Evolutionary conservation across 257 asterid genomes (phyloP), one percentile per base, ranked within the genome.

Genomic region (Cinchona pubescens): DNA sequence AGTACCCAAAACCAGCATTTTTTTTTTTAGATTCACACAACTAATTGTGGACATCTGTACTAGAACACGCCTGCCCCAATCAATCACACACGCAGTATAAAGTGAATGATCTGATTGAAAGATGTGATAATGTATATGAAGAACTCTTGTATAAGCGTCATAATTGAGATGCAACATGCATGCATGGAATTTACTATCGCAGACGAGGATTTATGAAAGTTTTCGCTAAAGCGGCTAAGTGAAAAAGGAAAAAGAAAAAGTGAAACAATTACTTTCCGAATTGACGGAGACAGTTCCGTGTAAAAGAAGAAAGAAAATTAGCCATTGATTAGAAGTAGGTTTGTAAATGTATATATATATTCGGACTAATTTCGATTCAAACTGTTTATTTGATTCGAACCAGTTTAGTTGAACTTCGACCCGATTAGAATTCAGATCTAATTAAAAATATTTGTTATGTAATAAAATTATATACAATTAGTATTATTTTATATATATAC

Each of bases 31-130:
- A 19, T 69, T 69, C 16, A 30, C 45, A 69, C 51, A 12, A 53
- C 49, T 0, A 51, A 23, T 35, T 53, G 12, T 34, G 35, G 49
- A 63, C 48, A 51, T 70, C 23, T 51, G 23, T 49, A 13, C 16
- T 15, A 2, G 35, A 3, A 55, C 51, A n/a, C n/a, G 48, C 11
- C n/a, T 53, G n/a, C 14, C 18, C 25, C 37, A 23, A 35, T 53
- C 56, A 30, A n/a, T n/a, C n/a, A n/a, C 5, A 4, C 37, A 12
- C 30, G 40, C 25, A 56, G 37, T 14, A 4, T 13, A n/a, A 56
- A 55, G 75, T 71, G 75, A 53, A 71, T 55, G 25, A 72, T 37
- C 32, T 55, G 67, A 72, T 15, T 37, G 76, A 55, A 37, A 56
- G 67, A 51, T 59, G 32, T 7, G 40, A 30, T 61, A 4, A 30